Evolutionary conservation across 2,329 filamentous ascomycete genomes (phyloP).

Genomic region (Penicillium sp.): DNA sequence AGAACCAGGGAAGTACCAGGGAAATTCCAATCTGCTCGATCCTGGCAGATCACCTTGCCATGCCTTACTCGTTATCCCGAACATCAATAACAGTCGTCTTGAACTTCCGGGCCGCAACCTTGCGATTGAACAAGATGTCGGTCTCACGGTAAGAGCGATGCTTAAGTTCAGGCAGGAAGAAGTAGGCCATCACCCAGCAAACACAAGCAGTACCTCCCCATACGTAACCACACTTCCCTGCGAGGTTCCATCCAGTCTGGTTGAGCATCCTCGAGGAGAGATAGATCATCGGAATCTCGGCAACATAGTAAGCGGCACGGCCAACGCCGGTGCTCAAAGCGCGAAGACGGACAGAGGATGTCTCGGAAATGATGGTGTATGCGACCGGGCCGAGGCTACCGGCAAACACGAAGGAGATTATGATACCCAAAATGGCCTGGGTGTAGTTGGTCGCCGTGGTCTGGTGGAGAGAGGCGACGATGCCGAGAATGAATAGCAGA

Average conservation of each 20-base stretch:
- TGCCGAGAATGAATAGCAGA: slow-evolving; percentile 37
- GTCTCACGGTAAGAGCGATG: slow-evolving; percentile 44
- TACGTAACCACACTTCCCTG: slow-evolving; percentile 48
- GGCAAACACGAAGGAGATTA: slow-evolving; percentile 42
- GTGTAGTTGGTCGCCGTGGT: slow-evolving; percentile 35
- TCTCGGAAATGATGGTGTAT: slow-evolving; percentile 40
- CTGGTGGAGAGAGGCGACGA: slow-evolving; percentile 35
- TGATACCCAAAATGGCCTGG: slow-evolving; percentile 36
- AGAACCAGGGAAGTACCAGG: too few species aligned
- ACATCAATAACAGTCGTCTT: slow-evolving; percentile 44
- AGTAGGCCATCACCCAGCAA: slow-evolving; percentile 42
- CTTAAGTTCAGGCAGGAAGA: slow-evolving; percentile 46
- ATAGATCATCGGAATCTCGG: slow-evolving; percentile 43
- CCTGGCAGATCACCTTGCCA: neutral
- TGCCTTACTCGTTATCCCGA: slow-evolving; percentile 39
- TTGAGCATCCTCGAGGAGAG: slow-evolving; percentile 42
- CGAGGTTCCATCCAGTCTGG: slow-evolving; percentile 39
- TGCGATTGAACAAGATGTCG: slow-evolving; percentile 46
- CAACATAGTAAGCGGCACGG: slow-evolving; percentile 42
- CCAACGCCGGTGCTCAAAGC: slow-evolving; percentile 39
- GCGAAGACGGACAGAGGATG: slow-evolving; percentile 37
- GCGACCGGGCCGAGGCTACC: slow-evolving; percentile 36
- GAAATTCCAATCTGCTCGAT: too few species aligned
- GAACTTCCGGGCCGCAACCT: slow-evolving; percentile 43
- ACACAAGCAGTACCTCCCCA: slow-evolving; percentile 45